These are phyloP conservation scores for Scedosporium dehoogii DNA, from an alignment of 2,329 filamentous ascomycete genomes.

Conservation along the genomic window DNA sequence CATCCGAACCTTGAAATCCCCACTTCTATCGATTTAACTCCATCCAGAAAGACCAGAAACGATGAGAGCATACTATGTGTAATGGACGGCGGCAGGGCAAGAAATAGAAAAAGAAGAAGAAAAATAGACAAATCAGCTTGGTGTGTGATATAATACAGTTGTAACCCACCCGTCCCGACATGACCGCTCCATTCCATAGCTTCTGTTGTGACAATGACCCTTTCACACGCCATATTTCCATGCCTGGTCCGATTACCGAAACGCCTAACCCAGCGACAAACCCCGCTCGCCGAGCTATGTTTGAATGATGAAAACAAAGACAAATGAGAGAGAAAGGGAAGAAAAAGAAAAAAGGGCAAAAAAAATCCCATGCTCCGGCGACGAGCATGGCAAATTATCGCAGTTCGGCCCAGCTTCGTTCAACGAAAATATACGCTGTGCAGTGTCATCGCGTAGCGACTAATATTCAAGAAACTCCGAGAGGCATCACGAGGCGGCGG, in stretches of 20 bases:
- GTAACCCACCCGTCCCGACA: background rate
- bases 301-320: background rate
- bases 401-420: background rate
- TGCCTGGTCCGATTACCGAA: background rate
- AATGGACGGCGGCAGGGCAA: background rate
- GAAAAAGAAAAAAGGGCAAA: background rate
- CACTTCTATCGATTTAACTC: too few species aligned
- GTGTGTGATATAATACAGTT: background rate
- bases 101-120: background rate
- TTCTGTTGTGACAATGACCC: background rate
- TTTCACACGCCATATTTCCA: background rate
- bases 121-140: background rate
- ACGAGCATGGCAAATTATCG: background rate
- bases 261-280: background rate
- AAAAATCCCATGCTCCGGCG: background rate
- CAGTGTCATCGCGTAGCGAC: too few species aligned
- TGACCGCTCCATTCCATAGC: background rate
- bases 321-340: background rate
- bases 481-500: slow-evolving; percentile 26
- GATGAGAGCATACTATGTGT: background rate
- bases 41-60: too few species aligned
- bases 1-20: too few species aligned
- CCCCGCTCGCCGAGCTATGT: background rate
- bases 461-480: too few species aligned
- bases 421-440: too few species aligned